Evolutionary conservation across 495 filamentous ascomycete genomes (phyloP).

Genomic region (Xylaria bambusicola): DNA sequence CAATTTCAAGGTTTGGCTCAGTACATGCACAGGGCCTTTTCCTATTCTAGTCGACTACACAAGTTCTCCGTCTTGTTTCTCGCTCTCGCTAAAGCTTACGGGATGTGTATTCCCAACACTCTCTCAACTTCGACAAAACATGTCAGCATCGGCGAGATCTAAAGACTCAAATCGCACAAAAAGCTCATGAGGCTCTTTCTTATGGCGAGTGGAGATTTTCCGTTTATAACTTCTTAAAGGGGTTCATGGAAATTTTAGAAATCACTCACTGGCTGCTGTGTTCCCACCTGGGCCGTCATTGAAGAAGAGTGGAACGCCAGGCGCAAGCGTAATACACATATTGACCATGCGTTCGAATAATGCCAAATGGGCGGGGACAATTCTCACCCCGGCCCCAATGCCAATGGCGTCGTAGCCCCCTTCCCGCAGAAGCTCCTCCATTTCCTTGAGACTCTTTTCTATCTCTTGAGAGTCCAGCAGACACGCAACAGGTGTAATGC

Average conservation of each 20-base stretch:
- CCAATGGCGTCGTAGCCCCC: slow-evolving; percentile 10
- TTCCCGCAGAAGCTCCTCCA: slow-evolving; percentile 3
- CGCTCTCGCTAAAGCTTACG: background rate
- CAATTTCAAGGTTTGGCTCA: too few species aligned
- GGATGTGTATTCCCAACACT: slow-evolving; percentile 6
- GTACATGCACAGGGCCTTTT: background rate
- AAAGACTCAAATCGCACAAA: background rate
- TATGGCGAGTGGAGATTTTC: background rate
- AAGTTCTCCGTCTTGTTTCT: background rate
- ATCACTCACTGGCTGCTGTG: background rate
- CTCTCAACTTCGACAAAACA: slow-evolving; percentile 9
- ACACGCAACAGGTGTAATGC: background rate
- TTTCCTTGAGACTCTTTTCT: slow-evolving; percentile 5
- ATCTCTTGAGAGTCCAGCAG: background rate
- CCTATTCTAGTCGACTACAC: background rate
- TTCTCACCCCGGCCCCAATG: slow-evolving; percentile 14
- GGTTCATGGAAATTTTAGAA: background rate
- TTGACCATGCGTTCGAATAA: slow-evolving; percentile 17
- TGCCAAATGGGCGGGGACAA: slow-evolving; percentile 5
- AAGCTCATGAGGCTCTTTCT: background rate
- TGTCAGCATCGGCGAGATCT: background rate
- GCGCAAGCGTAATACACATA: slow-evolving; percentile 2
- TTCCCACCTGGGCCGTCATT: slow-evolving; percentile 12
- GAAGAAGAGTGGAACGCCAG: slow-evolving; percentile 11
- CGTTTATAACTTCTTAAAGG: too few species aligned